phyloP scores from a whole-genome alignment of 768 basidiomycete genomes.

The Rubroboletus pulcherrimus region DNA sequence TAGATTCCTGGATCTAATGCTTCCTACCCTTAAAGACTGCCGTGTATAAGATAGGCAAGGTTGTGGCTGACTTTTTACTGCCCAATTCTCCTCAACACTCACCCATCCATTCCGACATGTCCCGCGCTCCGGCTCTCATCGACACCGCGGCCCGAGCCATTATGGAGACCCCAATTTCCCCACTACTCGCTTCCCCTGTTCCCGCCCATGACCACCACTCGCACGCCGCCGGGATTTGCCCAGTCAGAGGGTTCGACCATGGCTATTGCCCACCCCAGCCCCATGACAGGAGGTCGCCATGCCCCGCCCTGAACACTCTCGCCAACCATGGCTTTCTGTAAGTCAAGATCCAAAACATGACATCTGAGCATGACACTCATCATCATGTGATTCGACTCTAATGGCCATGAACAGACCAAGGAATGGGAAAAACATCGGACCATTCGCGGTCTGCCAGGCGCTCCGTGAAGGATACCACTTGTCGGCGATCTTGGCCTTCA shows the following conservation, averaged over 20 bases:
- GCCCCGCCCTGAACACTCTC: constrained; percentile 70
- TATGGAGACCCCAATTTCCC: constrained; percentile 3
- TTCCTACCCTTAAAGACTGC: not conserved
- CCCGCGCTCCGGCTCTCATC: not conserved
- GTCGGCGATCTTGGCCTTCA: constrained; percentile 41
- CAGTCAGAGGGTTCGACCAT: constrained; percentile 36
- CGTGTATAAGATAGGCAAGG: constrained; percentile 1
- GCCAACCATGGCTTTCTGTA: constrained; percentile 77
- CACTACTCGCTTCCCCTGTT: constrained; percentile 6
- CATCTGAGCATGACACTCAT: not conserved
- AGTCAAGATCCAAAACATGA: constrained; percentile 23
- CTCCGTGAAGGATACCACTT: constrained; percentile 50
- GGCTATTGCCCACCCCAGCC: constrained; percentile 42
- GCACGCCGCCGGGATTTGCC: constrained; percentile 32
- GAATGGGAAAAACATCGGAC: constrained; percentile 46
- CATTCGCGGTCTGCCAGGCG: constrained; percentile 37
- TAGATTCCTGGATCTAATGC: not conserved
- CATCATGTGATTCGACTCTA: not conserved
- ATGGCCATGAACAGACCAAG: constrained; percentile 37
- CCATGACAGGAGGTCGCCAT: constrained; percentile 58
- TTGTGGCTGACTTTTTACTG: not conserved
- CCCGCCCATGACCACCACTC: constrained; percentile 22
- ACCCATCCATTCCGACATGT: constrained; percentile 1
- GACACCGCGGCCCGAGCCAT: not conserved
- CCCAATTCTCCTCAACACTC: not conserved